Evolutionary conservation across 305 asterid genomes (phyloP).

Genomic region (Fraxinus dipetala): DNA sequence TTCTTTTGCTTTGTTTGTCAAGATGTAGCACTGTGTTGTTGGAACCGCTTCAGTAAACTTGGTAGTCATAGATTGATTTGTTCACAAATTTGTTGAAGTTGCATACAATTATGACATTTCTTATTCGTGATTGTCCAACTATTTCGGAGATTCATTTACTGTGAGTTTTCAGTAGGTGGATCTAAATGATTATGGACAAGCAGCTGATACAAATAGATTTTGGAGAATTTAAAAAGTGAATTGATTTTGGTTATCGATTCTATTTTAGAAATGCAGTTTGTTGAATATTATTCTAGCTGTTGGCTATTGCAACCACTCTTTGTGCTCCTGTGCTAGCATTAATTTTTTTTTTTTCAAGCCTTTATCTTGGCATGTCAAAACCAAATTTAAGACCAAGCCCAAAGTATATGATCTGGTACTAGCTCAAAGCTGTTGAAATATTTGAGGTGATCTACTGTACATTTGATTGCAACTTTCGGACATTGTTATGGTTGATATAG

Average conservation of each 20-base stretch:
- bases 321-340: not conserved
- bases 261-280: not conserved
- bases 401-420: conserved; percentile 3
- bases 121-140: conserved; percentile 21
- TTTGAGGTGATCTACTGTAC: conserved; percentile 6
- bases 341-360: not conserved
- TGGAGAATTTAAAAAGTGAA: conserved; percentile 14
- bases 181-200: not conserved
- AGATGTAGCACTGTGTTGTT: not conserved
- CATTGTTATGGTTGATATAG: conserved; percentile 9
- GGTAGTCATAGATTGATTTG: conserved; percentile 9
- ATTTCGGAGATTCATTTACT: conserved; percentile 9
- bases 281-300: conserved; percentile 2
- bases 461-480: not conserved
- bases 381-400: not conserved
- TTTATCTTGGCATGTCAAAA: not conserved
- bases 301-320: not conserved
- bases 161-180: not conserved
- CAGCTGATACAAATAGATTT: conserved; percentile 8
- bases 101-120: conserved; percentile 20
- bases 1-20: not conserved
- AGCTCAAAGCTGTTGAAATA: conserved; percentile 8
- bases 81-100: conserved; percentile 11
- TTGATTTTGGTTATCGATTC: not conserved
- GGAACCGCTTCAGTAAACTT: not conserved